These are phyloP conservation scores for Ruellia speciosa DNA, from an alignment of 305 asterid species.

Conservation along the genomic window DNA sequence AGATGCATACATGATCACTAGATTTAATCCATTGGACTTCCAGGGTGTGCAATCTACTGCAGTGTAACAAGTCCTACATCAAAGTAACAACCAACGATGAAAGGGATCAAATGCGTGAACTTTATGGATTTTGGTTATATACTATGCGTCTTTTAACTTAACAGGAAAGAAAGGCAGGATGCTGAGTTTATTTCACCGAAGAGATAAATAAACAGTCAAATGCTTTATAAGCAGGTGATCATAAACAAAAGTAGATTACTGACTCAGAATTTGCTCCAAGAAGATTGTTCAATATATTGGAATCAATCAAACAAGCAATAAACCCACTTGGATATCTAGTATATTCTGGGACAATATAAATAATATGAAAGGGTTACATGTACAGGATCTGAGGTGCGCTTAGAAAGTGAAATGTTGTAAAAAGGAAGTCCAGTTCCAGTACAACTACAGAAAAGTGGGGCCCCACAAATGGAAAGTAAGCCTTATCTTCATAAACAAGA, in stretches of 20 bases:
- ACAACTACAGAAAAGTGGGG: background rate
- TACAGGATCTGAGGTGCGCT: too few species aligned
- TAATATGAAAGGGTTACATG: background rate
- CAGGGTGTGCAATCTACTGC: slow-evolving; percentile 56
- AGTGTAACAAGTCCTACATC: slow-evolving; percentile 62
- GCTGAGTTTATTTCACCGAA: background rate
- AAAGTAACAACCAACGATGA: slow-evolving; percentile 20
- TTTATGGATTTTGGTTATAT: background rate
- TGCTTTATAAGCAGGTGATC: background rate
- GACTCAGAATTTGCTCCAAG: background rate
- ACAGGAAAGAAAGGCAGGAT: background rate
- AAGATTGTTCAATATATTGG: background rate
- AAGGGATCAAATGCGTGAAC: slow-evolving; percentile 12
- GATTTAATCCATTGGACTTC: slow-evolving; percentile 88
- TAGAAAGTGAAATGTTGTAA: too few species aligned
- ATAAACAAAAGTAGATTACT: background rate
- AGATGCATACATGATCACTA: slow-evolving; percentile 58
- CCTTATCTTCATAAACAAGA: background rate
- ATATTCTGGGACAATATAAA: background rate
- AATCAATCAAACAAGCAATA: background rate
- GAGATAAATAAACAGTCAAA: too few species aligned
- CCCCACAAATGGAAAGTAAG: background rate
- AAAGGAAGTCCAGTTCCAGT: background rate
- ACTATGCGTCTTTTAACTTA: background rate
- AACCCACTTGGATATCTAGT: background rate